Evolutionary conservation across 139 green algal species (phyloP), one percentile per base, ranked within the genome.

Genomic region (Chlorella sp.): DNA sequence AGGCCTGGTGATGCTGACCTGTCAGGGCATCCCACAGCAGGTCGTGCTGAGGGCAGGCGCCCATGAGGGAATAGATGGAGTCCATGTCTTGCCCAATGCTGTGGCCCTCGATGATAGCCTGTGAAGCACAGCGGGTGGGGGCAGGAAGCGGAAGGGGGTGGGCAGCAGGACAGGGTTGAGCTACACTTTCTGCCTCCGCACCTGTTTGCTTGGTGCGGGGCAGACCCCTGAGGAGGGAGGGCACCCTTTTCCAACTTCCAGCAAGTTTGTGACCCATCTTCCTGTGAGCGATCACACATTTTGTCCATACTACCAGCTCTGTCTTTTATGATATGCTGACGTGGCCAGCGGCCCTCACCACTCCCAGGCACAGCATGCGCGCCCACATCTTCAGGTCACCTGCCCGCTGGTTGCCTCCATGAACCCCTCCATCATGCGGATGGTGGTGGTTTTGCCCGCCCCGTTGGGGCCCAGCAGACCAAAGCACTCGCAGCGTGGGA

Each of bases 381-480:
- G n/a, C n/a, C n/a, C n/a, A n/a, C n/a, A n/a, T n/a, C n/a, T n/a
- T n/a, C n/a, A n/a, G n/a, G n/a, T n/a, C n/a, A 91, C 94, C 21
- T 87, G 90, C 40, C 96, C 96, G 32, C 30, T 61, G 19, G 89
- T 91, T 42, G 94, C 91, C 85, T 95, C 90, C 80, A 96, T 83
- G 90, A 97, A 96, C 53, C 96, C 96, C 39, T 95, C 93, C 89
- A 97, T 94, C 92, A 97, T 96, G 87, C 83, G 78, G 83, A 97
- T 97, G 78, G 88, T 93, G 26, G 95, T 97, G 66, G 93, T 94
- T 93, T 99, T 98, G 77, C 97, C 97, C 16, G 96, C 96, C 76
- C 97, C 97, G 85, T 99, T 99, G 42, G 97, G 97, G 14, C 97
- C 97, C 75, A 99, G 92, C 89, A 99, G 94, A 2, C 95, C 95